phyloP scores from a whole-genome alignment of 768 basidiomycete species.

The Antrodiella citrinella region DNA sequence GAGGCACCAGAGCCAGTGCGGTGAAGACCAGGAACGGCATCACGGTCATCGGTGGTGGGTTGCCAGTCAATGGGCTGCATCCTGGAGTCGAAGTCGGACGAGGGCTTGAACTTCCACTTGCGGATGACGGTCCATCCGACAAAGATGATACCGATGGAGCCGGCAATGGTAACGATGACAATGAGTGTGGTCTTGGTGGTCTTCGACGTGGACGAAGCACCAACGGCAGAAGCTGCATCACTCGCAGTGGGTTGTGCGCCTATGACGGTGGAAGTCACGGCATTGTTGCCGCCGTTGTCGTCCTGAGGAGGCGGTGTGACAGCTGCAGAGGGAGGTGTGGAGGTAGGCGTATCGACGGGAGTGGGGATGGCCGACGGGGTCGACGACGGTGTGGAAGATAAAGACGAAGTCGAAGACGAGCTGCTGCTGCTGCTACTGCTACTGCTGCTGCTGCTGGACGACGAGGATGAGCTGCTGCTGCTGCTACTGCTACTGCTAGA shows the following conservation, averaged over 20 bases:
- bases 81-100: constrained; percentile 72
- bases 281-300: constrained; percentile 1
- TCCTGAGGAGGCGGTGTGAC: constrained; percentile 5
- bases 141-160: constrained; percentile 56
- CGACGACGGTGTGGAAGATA: background rate
- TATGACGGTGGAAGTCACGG: constrained; percentile 11
- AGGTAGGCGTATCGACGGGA: constrained; percentile 8
- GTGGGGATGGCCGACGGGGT: background rate
- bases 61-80: constrained; percentile 88
- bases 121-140: constrained; percentile 87
- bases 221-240: constrained; percentile 8
- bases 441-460: constrained; percentile 1
- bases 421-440: background rate
- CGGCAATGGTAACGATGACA: constrained; percentile 61
- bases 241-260: constrained; percentile 15
- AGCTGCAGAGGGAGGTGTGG: constrained; percentile 4
- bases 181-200: constrained; percentile 40
- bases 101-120: constrained; percentile 85
- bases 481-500: background rate
- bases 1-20: constrained; percentile 55
- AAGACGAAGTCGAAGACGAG: constrained; percentile 6
- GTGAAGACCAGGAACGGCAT: constrained; percentile 37
- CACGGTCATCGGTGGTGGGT: constrained; percentile 45
- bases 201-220: constrained; percentile 28
- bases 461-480: background rate